Evolutionary conservation across 306 rosid species (phyloP), one percentile per base, ranked within the genome.

Genomic region (Glycine latifolia): DNA sequence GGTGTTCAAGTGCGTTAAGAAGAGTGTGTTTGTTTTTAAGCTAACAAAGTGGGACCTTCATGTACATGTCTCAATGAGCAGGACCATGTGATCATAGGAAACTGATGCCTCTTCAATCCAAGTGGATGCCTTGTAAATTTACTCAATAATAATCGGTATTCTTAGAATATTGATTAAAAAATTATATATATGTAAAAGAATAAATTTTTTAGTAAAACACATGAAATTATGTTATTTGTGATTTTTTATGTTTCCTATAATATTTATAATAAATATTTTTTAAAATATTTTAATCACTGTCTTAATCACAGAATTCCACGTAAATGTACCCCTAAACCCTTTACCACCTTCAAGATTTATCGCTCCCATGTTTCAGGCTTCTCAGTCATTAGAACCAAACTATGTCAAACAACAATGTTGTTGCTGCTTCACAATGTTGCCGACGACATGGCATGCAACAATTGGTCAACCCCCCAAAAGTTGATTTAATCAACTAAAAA

Each of bases 1-100:
- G 77, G 85, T 79, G 83, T 81, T 90, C 89, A 91, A 91, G 96
- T 91, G 99, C 83, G 82, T 66, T 82, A 87, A 39, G 46, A 80
- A 67, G 89, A 80, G 70, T 43, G 75, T 93, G 99, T 93, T 89
- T 87, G 94, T 82, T 76, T 88, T 92, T 78, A 83, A 84, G 90
- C 85, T 60, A 90, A 86, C 97, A 91, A 84, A 81, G 98, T 91
- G 99, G 98, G 86, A 26, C 92, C 97, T 85, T 17, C 83, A 37
- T 93, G 99, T 93, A 87, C 79, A 85, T 87, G 87, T 88, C 94
- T 79, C 91, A 49, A 80, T 87, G 76, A 89, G 85, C 93, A 91
- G 52, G 67, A 31, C 91, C 99, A 93, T 91, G 98, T 93, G 99
- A 92, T 79, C 87, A 79, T 82, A 76, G 87, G 86, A 88, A 78